Base-by-base conservation (phyloP, 225 moss, liverwort and hornwort genomes). In the Ulota crispa region DNA sequence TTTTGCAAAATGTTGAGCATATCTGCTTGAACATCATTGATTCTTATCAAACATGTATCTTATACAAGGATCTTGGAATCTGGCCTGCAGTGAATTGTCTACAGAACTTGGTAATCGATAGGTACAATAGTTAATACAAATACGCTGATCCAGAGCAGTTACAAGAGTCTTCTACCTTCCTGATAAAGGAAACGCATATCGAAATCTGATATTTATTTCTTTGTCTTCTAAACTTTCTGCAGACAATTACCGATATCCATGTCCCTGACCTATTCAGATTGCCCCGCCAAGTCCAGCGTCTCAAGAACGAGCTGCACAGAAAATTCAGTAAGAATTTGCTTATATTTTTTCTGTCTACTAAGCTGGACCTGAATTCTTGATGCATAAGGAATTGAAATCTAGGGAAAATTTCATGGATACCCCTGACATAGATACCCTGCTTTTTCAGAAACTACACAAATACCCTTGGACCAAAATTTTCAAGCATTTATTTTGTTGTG, bases 271-370 rank as follows among this genome's bases (percentile, higher is more conserved):
- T 86, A 15, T 80, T 83, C 83, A 47, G 53, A 39, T 66, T 16
- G 23, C 80, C 80, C 2, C 83, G 86, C 41, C 80, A 42, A 39
- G 24, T 86, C 21, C 76, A 72, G 9, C 80, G 86, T 20, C 80
- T 80, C 66, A 76, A 80, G 72, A 83, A 86, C 31, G 83, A 80
- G 31, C 66, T 86, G 18, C 76, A 67, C 39, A 80, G 67, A 66
- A 65, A 39, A 10, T 86, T 83, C 66, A 86, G 86, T 86, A 76
- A 80, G 83, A 21, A 5, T 54, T 41, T 7, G 21, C 6, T 9
- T 26, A 47, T 41, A 1, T 23, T 32, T 37, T 9, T 28, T n/a
- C 7, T 34, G 6, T 5, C 13, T 12, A 57, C 3, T 30, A 1
- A 4, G 11, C 24, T 32, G 34, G 7, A 24, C 19, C 6, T 52